A percentile compares a stretch with the other conserved stretches of the same genome.
Conservation (phyloP, 495 filamentous ascomycete species). For the Bombardia bombarda region DNA sequence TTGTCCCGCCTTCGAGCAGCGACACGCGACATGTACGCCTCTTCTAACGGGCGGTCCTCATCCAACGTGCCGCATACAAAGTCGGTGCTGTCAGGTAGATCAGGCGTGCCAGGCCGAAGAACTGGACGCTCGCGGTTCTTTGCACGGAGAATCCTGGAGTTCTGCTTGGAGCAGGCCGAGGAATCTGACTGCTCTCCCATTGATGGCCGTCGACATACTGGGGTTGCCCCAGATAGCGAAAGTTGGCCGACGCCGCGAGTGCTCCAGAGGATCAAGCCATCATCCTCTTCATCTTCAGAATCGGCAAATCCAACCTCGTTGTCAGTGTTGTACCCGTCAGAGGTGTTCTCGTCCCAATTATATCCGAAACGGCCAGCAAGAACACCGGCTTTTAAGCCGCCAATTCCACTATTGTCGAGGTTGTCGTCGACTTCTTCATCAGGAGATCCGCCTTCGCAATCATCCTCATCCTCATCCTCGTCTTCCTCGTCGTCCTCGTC, state of each 20-base stretch:
- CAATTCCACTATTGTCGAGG: constrained; percentile 36
- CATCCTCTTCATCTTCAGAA: constrained; percentile 79
- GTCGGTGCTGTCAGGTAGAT: constrained; percentile 91
- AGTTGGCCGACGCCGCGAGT: constrained; percentile 43
- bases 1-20: constrained; percentile 74
- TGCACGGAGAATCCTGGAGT: constrained; percentile 10
- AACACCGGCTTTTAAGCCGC: constrained; percentile 26
- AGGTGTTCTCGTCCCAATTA: constrained; percentile 57
- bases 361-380: constrained; percentile 45
- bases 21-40: constrained; percentile 79
- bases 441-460: constrained; percentile 28
- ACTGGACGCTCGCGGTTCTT: constrained; percentile 27
- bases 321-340: constrained; percentile 85
- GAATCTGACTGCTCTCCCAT: constrained; percentile 33
- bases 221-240: constrained; percentile 26
- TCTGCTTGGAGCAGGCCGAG: constrained; percentile 21
- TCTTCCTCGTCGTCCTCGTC: constrained; percentile 40
- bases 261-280: constrained; percentile 76
- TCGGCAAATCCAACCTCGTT: constrained; percentile 91
- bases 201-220: constrained; percentile 33
- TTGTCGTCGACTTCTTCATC: constrained; percentile 37
- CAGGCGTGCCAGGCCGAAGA: constrained; percentile 62
- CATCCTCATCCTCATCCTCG: constrained; percentile 36
- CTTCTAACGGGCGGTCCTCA: constrained; percentile 89
- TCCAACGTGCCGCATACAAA: constrained; percentile 97